Evolutionary conservation across 495 filamentous ascomycete species (phyloP).

Genomic region (Rusavskia elegans): DNA sequence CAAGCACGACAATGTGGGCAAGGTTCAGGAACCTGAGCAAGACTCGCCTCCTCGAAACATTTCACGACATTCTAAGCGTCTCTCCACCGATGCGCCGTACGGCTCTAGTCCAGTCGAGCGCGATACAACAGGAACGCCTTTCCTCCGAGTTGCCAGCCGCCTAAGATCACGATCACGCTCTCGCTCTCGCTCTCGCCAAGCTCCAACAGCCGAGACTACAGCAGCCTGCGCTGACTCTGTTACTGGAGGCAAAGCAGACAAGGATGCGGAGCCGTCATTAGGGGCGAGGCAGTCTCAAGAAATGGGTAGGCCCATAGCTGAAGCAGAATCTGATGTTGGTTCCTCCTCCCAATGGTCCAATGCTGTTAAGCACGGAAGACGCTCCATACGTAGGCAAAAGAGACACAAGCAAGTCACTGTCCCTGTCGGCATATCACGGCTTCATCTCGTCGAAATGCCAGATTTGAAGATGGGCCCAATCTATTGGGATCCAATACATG

Average conservation of each 20-base stretch:
- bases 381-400: background rate
- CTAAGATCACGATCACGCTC: slow-evolving; percentile 7
- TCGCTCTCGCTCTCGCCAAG: slow-evolving; percentile 2
- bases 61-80: background rate
- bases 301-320: no score
- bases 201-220: slow-evolving; percentile 1
- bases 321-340: background rate
- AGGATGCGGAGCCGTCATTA: background rate
- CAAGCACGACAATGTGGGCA: background rate
- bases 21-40: background rate
- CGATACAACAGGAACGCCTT: slow-evolving; percentile 23
- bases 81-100: background rate
- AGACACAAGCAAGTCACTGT: slow-evolving; percentile 26
- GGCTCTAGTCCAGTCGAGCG: slow-evolving; percentile 14
- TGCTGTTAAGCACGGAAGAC: background rate
- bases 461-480: slow-evolving; percentile 75
- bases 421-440: slow-evolving; percentile 59
- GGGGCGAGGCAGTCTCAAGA: background rate
- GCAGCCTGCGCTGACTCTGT: slow-evolving; percentile 5
- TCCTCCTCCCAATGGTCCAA: background rate
- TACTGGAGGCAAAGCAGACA: slow-evolving; percentile 6
- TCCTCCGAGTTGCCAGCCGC: slow-evolving; percentile 19
- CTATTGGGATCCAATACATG: slow-evolving; percentile 94
- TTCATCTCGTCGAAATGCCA: slow-evolving; percentile 44
- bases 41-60: background rate